Conservation (phyloP, 257 asterid genomes). For the Nicotiana tabacum region DNA sequence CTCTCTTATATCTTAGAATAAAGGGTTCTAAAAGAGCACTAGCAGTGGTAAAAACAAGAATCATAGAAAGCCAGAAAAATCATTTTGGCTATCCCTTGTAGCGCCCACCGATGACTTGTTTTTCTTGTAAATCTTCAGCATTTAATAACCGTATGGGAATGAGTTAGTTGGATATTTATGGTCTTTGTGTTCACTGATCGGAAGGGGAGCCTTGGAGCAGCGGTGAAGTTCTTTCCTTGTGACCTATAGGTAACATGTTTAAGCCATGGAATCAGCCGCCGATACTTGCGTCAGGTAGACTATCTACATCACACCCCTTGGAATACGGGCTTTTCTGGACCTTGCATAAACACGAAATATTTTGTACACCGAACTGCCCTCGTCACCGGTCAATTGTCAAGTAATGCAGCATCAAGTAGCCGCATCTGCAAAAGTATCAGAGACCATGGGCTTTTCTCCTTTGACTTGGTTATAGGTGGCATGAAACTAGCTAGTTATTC, state of each 20-base stretch:
- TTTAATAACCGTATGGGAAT: background rate
- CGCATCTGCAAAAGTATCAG: background rate
- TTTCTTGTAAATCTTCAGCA: too few relatives aligned
- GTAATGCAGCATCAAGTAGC: background rate
- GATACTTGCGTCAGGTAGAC: too few relatives aligned
- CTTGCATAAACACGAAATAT: too few relatives aligned
- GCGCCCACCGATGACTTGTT: background rate
- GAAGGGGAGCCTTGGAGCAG: too few relatives aligned
- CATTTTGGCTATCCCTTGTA: background rate
- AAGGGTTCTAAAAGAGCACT: background rate
- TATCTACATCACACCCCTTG: too few relatives aligned
- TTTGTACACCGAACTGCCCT: too few relatives aligned
- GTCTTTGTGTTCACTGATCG: background rate
- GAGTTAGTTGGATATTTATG: conserved; percentile 1
- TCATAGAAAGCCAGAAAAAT: background rate
- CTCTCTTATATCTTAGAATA: background rate
- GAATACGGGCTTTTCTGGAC: too few relatives aligned
- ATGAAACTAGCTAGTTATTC: background rate
- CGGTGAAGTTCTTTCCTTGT: too few relatives aligned
- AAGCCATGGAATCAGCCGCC: too few relatives aligned
- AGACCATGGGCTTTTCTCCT: background rate
- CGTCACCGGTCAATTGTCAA: background rate
- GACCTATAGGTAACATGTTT: too few relatives aligned
- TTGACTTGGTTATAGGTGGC: conserved; percentile 3
- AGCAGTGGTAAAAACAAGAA: background rate